Evolutionary conservation across 345 rosid genomes (phyloP), one percentile per base, ranked within the genome.

Genomic region (Erucastrum elatum): DNA sequence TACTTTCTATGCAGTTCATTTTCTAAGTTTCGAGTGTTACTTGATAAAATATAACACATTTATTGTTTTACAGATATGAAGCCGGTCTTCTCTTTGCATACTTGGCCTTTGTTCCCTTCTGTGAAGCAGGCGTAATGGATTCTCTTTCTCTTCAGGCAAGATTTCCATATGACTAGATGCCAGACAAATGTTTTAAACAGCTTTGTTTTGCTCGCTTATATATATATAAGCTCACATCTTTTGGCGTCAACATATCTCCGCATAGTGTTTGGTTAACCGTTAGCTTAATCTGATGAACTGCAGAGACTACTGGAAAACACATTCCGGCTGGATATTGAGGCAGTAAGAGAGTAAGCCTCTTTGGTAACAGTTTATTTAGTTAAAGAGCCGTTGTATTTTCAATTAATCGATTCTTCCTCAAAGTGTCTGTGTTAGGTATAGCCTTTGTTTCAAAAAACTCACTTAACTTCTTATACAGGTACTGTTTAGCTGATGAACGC

Each of bases 271-370:
- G 58, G 35, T 70, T 64, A 59, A 80, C 44, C 25, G 12, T 75
- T 33, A 64, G 6, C 30, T 31, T 58, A 64, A 25, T 33, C 15
- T 60, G 46, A 76, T 75, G 81, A 76, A 66, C 75, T 86, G 85
- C 93, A 94, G 98, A 85, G 97, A 83, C 97, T 94, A 68, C 81
- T 92, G 64, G 97, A 94, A 81, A 94, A 82, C 85, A 92, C 98
- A 51, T 94, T 94, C 86, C 82, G 74, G 78, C 91, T 94, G 83
- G 98, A 94, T 86, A 77, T 94, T 61, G 89, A 87, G 79, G 97
- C 97, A 26, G 77, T 88, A 56, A 87, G 95, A 90, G 97, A 94
- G 98, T 94, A 90, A 87, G 98, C 72, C 39, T 25, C 49, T 49
- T 55, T 74, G 70, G n/a, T 66, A 30, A n/a, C 31, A 11, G 1